These are phyloP conservation scores for Euphorbia schlechtendalii DNA, from an alignment of 441 rosid species.

Conservation along the genomic window DNA sequence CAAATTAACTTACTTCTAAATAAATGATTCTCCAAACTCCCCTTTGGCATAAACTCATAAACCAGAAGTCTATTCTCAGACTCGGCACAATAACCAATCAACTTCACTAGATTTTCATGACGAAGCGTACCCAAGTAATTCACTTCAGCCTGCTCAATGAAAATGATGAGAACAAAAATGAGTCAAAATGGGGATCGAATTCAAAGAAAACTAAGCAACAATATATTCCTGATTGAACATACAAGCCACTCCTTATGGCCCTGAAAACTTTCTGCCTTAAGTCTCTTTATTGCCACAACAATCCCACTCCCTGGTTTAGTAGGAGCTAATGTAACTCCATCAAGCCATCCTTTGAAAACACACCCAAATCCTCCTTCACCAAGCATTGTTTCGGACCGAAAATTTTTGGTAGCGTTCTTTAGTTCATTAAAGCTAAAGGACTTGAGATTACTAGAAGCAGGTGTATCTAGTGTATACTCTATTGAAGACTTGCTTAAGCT, in stretches of 20 bases:
- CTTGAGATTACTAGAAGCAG: constrained; percentile 42
- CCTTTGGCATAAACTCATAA: no score
- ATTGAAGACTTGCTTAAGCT: constrained; percentile 21
- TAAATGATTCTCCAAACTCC: no score
- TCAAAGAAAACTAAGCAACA: no score
- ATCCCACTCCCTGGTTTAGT: constrained; percentile 74
- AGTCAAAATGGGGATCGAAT: no score
- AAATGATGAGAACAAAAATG: constrained; percentile 9
- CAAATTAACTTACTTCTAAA: no score
- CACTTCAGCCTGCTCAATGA: constrained; percentile 61
- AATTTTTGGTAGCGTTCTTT: constrained; percentile 65
- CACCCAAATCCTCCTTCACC: constrained; percentile 98
- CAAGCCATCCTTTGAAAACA: constrained; percentile 95
- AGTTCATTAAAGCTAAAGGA: constrained; percentile 53
- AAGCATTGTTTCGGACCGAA: constrained; percentile 70
- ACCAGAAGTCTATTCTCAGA: no score
- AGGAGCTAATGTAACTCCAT: constrained; percentile 55
- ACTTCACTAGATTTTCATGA: constrained; percentile 67
- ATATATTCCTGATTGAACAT: constrained; percentile 25
- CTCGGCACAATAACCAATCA: constrained; percentile 76
- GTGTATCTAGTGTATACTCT: constrained; percentile 24
- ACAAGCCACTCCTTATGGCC: constrained; percentile 96
- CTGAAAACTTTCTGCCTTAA: constrained; percentile 73
- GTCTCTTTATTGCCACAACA: constrained; percentile 75
- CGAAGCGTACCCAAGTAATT: constrained; percentile 66